phyloP scores from a whole-genome alignment of 139 green algal species.

The Pleodorina starrii region DNA sequence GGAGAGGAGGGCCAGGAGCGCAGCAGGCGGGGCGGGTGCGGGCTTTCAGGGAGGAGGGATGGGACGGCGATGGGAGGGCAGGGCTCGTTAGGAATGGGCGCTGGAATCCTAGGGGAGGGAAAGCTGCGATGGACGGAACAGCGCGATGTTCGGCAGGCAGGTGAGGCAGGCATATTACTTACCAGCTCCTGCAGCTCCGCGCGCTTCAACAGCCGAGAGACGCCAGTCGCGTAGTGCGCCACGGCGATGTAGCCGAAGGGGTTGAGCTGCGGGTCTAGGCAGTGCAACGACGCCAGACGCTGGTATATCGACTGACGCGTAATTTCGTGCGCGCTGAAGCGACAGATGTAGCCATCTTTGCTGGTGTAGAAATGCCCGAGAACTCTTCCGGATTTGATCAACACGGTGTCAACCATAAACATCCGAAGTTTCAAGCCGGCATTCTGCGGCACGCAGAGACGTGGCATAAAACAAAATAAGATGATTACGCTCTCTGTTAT shows the following conservation, averaged over 20 bases:
- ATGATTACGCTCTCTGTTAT: too few relatives aligned
- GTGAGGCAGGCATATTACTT: too few relatives aligned
- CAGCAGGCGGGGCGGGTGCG: background rate
- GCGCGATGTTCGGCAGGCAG: too few relatives aligned
- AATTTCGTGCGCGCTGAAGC: constrained; percentile 43
- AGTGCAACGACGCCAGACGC: constrained; percentile 35
- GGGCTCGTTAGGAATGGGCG: too few relatives aligned
- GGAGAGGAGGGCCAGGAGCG: too few relatives aligned
- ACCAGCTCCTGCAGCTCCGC: constrained; percentile 55
- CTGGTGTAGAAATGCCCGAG: constrained; percentile 50
- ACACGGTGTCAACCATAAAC: constrained; percentile 49
- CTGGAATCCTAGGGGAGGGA: too few relatives aligned
- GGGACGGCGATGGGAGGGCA: too few relatives aligned
- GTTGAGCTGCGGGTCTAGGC: constrained; percentile 23
- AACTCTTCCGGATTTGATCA: constrained; percentile 36
- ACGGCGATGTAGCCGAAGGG: constrained; percentile 52
- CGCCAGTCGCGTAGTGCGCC: constrained; percentile 47
- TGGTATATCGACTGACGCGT: constrained; percentile 19
- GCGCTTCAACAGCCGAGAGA: constrained; percentile 51
- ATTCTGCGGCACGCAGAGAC: too few relatives aligned
- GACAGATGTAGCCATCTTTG: constrained; percentile 28
- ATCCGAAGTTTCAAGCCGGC: constrained; percentile 49
- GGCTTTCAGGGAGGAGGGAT: background rate
- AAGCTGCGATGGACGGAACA: too few relatives aligned
- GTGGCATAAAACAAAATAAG: too few relatives aligned